A percentile compares a stretch with the other conserved stretches of the same genome.
Evolutionary conservation across 768 basidiomycete genomes (phyloP).

Genomic region (Thelephora ganbajun): DNA sequence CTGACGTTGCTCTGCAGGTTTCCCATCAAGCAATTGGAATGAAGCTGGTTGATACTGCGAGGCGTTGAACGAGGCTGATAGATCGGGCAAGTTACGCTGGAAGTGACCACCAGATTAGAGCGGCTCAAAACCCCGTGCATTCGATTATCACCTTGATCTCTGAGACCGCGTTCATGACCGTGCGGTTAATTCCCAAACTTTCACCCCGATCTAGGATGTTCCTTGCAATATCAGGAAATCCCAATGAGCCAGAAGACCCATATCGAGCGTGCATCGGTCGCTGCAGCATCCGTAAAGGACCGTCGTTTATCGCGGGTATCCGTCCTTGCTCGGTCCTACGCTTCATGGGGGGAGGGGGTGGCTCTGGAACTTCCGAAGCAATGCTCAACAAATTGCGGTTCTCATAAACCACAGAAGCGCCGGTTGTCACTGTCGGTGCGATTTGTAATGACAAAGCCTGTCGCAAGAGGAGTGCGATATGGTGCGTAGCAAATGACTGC

Average conservation of each 20-base stretch:
- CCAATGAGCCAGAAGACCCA: conserved; percentile 24
- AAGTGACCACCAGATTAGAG: conserved; percentile 5
- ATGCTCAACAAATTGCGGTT: conserved; percentile 71
- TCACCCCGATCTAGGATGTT: conserved; percentile 66
- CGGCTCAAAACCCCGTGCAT: not conserved
- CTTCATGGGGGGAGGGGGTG: conserved; percentile 22
- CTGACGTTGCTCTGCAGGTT: conserved; percentile 39
- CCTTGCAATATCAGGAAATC: conserved; percentile 57
- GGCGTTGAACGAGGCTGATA: conserved; percentile 47
- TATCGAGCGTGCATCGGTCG: not conserved
- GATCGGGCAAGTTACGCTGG: conserved; percentile 76
- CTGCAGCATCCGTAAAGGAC: not conserved
- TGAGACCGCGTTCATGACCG: conserved; percentile 65
- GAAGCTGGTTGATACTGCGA: conserved; percentile 26
- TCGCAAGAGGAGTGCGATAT: conserved; percentile 56
- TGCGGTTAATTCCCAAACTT: conserved; percentile 74
- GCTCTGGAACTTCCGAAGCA: conserved; percentile 47
- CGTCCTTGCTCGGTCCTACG: conserved; percentile 21
- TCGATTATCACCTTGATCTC: conserved; percentile 50
- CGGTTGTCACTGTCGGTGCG: conserved; percentile 59
- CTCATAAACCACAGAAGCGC: conserved; percentile 67
- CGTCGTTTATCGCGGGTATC: conserved; percentile 6
- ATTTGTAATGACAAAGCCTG: conserved; percentile 75
- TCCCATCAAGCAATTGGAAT: conserved; percentile 53
- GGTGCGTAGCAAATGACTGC: conserved; percentile 20